A percentile compares a stretch with the other conserved stretches of the same genome.
Conservation (phyloP, 306 rosid species). For the Glycine soja region DNA sequence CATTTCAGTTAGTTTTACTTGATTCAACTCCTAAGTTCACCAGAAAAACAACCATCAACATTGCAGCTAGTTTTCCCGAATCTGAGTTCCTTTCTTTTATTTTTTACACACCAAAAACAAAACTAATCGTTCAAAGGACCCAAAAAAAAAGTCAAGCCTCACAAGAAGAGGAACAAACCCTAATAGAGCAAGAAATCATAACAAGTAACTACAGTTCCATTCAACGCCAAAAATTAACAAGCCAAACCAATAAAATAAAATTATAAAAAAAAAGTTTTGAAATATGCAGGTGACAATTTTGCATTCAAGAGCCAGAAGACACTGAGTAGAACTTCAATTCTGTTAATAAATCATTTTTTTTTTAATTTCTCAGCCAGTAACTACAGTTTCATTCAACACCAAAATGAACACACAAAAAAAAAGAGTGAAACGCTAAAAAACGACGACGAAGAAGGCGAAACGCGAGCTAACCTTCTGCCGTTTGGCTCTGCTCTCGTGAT, state of each 20-base stretch:
- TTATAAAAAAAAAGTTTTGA: too few relatives aligned
- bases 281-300: too few relatives aligned
- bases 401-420: neutral
- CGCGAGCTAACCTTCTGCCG: conserved; percentile 80
- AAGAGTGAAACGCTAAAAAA: neutral
- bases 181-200: too few relatives aligned
- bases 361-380: neutral
- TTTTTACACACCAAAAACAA: neutral
- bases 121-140: too few relatives aligned
- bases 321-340: neutral
- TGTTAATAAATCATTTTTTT: neutral
- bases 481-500: conserved; percentile 80
- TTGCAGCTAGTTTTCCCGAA: neutral
- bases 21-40: conserved; percentile 1
- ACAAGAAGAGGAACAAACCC: too few relatives aligned
- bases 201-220: too few relatives aligned
- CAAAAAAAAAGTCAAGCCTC: too few relatives aligned
- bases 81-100: neutral
- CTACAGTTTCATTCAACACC: neutral
- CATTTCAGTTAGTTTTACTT: conserved; percentile 28
- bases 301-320: too few relatives aligned
- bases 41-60: too few relatives aligned
- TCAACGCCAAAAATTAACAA: too few relatives aligned
- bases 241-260: too few relatives aligned
- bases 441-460: neutral